Base-by-base conservation (phyloP, 768 basidiomycete species). In the Candolleomyces eurysporus region DNA sequence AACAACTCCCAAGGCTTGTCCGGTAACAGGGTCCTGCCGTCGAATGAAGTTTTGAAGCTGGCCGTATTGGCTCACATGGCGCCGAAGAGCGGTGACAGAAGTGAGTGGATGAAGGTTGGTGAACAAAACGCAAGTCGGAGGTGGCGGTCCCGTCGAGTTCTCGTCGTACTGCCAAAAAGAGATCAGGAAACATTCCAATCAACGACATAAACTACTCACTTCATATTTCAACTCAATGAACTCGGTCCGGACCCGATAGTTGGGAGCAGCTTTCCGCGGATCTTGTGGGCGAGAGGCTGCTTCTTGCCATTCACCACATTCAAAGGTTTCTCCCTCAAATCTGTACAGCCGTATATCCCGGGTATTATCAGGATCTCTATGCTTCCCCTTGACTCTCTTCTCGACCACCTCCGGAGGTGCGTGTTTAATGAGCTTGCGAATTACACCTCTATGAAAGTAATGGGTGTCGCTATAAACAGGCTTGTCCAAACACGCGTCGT, bases 1-100 rank as follows among this genome's bases (percentile, higher is more conserved):
- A 46, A 93, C 84, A 46, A 98, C 84, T 2, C 96, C 95, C 1
- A 97, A 82, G 1, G 89, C 84, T 53, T 85, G 88, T 3, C 94
- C 95, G n/a, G 87, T 92, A 55, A 82, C 79, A 60, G 82, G 81
- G 74, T 96, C 91, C 61, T 90, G 11, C 87, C 82, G 60, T 95
- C 92, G 60, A 92, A 87, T 3, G 85, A 81, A 6, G 76, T 59
- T 60, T 9, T 9, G 10, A 10, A 95, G 76, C 16, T 76, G 69
- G 1, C 94, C 95, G 68, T 89, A 79, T 9, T 75, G 62, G 5
- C 79, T 69, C 68, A 96, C 89, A 68, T 89, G 84, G 4, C 83
- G 80, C 22, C 85, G 82, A 57, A 97, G 84, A 43, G 83, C 77
- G 39, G 81, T 75, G 48, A 82, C 83, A 1, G 92, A 84, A 2